phyloP scores from a whole-genome alignment of 1,284 basidiomycete species.

The Sanghuangporus sanghuang region DNA sequence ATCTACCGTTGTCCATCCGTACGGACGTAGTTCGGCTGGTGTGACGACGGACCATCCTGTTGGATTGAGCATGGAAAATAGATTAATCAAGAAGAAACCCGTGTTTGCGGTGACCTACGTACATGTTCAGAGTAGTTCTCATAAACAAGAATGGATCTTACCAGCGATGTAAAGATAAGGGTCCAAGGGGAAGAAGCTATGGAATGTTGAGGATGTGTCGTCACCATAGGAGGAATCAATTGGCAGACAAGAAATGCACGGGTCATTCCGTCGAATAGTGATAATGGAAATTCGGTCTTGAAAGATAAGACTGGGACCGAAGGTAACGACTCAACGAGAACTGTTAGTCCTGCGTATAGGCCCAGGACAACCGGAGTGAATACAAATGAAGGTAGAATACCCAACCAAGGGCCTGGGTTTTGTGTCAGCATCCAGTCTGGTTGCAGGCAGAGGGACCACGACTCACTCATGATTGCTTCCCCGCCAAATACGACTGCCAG shows the following conservation, averaged over 20 bases:
- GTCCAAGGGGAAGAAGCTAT: conserved; percentile 66
- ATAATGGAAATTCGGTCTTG: conserved; percentile 55
- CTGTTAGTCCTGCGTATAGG: conserved; percentile 51
- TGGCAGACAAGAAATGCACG: conserved; percentile 68
- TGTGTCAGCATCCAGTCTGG: not conserved
- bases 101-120: conserved; percentile 44
- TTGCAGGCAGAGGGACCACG: conserved; percentile 6
- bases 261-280: conserved; percentile 61
- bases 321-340: conserved; percentile 55
- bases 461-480: conserved; percentile 56
- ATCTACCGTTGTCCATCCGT: conserved; percentile 72
- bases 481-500: conserved; percentile 70
- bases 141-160: conserved; percentile 29
- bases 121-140: not conserved
- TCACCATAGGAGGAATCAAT: conserved; percentile 60
- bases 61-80: conserved; percentile 65
- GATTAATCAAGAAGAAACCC: conserved; percentile 67
- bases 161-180: conserved; percentile 60
- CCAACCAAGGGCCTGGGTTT: conserved; percentile 53
- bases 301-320: conserved; percentile 45
- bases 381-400: conserved; percentile 65
- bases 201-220: conserved; percentile 39
- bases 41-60: conserved; percentile 57
- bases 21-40: conserved; percentile 61
- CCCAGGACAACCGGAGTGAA: conserved; percentile 52